Evolutionary conservation across 306 rosid species (phyloP), one percentile per base, ranked within the genome.

Genomic region (Cucumis cinereus): DNA sequence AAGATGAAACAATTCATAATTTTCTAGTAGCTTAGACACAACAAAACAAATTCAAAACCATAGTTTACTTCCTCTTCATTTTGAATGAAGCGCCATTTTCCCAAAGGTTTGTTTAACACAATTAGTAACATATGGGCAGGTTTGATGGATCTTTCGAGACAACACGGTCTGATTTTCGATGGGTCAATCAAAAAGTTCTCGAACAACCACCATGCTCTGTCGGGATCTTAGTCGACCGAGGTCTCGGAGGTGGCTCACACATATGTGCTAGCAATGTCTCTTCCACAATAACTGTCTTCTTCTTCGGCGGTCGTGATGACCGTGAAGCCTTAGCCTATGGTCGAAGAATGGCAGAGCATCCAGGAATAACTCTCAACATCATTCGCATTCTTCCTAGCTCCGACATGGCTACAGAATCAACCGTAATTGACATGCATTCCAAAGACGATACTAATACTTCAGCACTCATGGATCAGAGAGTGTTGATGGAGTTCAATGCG

Each of bases 181-280:
- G n/a, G 63, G 81, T 88, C 0, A 90, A 90, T 75, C 69, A 47
- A 60, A 74, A 74, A 43, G 92, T 88, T 68, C 88, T 90, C 5
- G 86, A 79, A 28, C 79, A 85, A 0, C 91, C 96, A 26, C 83
- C 86, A 2, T 90, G 96, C 80, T 88, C 96, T 0, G 96, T 88
- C 2, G 92, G 92, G 58, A 90, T 90, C 68, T 63, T 90, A 30
- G 88, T 90, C 22, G 96, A 90, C 82, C 87, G 96, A 2, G 91
- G 92, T 5, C 85, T 90, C 12, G 96, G 96, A 45, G 96, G 96
- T 26, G 77, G 69, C 49, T 85, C 84, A 13, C 92, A 90, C 55
- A 69, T 90, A 3, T 47, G 87, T 10, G 84, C 92, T 23, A 90
- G 92, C 19, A 81, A 84, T 40, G 83, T 88, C 40, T 86, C 85